phyloP scores from a whole-genome alignment of 225 moss, liverwort and hornwort species.

The Sphagnum contortum region DNA sequence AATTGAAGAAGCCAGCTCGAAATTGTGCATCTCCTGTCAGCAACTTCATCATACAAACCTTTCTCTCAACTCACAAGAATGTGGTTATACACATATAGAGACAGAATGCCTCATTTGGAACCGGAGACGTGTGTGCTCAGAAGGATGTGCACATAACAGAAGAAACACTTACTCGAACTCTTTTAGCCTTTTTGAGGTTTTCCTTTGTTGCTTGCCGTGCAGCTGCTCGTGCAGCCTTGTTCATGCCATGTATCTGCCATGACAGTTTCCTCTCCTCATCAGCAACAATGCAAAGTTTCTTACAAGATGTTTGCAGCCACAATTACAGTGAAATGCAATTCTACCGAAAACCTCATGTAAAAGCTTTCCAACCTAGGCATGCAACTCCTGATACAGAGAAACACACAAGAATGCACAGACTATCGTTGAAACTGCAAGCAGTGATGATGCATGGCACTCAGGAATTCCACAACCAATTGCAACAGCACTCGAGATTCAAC shows the following conservation, averaged over 20 bases:
- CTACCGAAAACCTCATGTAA: not conserved
- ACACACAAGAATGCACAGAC: not conserved
- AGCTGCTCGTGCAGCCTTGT: constrained; percentile 67
- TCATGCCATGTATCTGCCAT: constrained; percentile 62
- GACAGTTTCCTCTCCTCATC: constrained; percentile 1
- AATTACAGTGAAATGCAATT: not conserved
- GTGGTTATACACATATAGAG: not conserved
- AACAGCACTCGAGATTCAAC: not conserved
- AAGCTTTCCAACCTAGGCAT: not conserved
- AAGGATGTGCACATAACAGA: not conserved
- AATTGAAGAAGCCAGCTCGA: not conserved
- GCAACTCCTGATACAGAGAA: not conserved
- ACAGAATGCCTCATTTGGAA: no score
- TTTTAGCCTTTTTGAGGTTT: constrained; percentile 92
- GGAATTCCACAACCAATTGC: not conserved
- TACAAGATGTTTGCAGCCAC: not conserved
- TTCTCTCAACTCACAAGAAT: not conserved
- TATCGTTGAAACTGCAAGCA: not conserved
- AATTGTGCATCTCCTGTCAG: not conserved
- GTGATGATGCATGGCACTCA: not conserved
- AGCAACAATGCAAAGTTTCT: not conserved
- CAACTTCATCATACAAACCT: not conserved
- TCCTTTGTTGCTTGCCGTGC: constrained; percentile 65
- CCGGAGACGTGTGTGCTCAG: not conserved
- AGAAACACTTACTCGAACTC: constrained; percentile 57